Base-by-base conservation (phyloP, 2,329 filamentous ascomycete species). In the Sarocladium oryzae region DNA sequence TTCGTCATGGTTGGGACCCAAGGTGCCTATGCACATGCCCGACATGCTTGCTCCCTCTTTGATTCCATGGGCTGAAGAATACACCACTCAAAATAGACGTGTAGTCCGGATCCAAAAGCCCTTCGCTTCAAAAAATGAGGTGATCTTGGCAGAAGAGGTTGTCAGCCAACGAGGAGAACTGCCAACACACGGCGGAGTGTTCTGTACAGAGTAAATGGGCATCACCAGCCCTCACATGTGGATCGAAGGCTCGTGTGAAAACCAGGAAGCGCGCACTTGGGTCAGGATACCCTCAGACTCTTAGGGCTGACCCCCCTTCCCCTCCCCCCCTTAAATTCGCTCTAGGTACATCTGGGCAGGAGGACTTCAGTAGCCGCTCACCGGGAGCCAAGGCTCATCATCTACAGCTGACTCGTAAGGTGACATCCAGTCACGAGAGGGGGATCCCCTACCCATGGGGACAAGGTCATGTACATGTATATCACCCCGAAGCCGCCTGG, bases 251-350 rank as follows among this genome's bases (percentile, higher is more conserved):
- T 43, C 23, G 21, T 26, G 23, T 3, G 21, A 43, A 43, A 23
- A 40, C 10, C n/a, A n/a, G n/a, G n/a, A n/a, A 21, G 18, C 5
- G 6, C 7, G 16, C 6, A 37, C 9, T 20, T 23, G 8, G 15
- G 37, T 20, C 37, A 43, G 9, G 40, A 43, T 43, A 15, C 23
- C 40, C 21, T 24, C n/a, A 9, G 21, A 7, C 43, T 48, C 26
- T 33, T 48, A 48, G 43, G 43, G 43, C 43, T 48, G 43, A 48
- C 43, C 16, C 43, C 26, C 24, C 18, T 20, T 30, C 43, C 8
- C 26, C 16, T 26, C 5, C 9, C 23, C n/a, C n/a, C n/a, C n/a
- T n/a, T n/a, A n/a, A n/a, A n/a, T n/a, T n/a, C n/a, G n/a, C n/a
- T n/a, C 8, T 21, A n/a, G 16, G 23, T 15, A 40, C 13, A 26